A percentile compares a stretch with the other conserved stretches of the same genome.
phyloP scores from a whole-genome alignment of 768 basidiomycete genomes.

The Gymnopilus dilepis region DNA sequence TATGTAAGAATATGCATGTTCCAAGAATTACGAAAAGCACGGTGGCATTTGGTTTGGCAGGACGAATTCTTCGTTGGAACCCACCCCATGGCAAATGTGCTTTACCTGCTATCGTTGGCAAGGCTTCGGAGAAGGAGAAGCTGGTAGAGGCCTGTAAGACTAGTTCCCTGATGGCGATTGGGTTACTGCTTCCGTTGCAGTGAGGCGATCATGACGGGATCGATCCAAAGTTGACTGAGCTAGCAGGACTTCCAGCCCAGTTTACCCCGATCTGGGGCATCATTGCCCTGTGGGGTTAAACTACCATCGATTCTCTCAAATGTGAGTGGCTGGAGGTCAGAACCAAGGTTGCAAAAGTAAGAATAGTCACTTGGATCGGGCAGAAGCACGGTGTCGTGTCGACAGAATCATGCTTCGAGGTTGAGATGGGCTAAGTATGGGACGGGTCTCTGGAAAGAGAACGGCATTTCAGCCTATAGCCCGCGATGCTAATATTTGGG shows the following conservation, averaged over 20 bases:
- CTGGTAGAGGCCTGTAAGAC: neutral
- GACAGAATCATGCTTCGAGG: neutral
- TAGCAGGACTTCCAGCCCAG: neutral
- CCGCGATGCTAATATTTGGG: neutral
- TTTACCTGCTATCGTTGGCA: neutral
- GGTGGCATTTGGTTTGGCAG: slow-evolving; percentile 1
- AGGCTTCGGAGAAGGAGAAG: neutral
- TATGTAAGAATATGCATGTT: slow-evolving; percentile 1
- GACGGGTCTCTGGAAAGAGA: neutral
- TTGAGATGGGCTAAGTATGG: neutral
- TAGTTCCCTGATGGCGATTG: neutral
- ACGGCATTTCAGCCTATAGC: neutral
- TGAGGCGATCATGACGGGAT: slow-evolving; percentile 1
- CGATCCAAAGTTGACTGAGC: neutral
- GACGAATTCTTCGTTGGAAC: neutral
- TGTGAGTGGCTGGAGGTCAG: neutral
- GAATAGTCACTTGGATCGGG: slow-evolving; percentile 5
- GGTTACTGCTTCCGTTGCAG: neutral
- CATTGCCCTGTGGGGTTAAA: neutral
- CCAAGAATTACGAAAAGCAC: neutral
- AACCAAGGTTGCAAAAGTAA: neutral
- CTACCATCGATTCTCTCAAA: neutral
- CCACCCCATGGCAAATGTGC: neutral
- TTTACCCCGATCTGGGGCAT: slow-evolving; percentile 3
- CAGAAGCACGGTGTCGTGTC: neutral